These are phyloP conservation scores for Lagerstroemia fauriei DNA, from an alignment of 441 rosid genomes.

Conservation along the genomic window DNA sequence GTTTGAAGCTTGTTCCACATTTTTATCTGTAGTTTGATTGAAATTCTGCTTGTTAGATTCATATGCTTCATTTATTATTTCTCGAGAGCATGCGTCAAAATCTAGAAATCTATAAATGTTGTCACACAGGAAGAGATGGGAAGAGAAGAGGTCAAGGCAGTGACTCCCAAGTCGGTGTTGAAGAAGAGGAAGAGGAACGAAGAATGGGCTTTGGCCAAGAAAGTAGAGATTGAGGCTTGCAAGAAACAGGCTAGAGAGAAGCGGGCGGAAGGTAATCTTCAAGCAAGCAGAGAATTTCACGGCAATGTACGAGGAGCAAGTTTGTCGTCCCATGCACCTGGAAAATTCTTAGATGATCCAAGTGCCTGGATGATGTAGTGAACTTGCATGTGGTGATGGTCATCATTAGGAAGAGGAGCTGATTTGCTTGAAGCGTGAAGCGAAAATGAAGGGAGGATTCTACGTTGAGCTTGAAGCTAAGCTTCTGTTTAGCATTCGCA, in stretches of 20 bases:
- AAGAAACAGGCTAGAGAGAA: slow-evolving; percentile 55
- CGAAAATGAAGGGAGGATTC: slow-evolving; percentile 78
- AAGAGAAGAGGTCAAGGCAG: slow-evolving; percentile 47
- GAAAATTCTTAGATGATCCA: background rate
- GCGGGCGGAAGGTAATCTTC: slow-evolving; percentile 51
- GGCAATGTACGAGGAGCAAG: slow-evolving; percentile 53
- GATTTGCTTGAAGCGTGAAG: slow-evolving; percentile 69
- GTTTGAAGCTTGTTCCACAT: no score
- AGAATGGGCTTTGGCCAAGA: slow-evolving; percentile 64
- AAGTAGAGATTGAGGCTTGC: slow-evolving; percentile 39
- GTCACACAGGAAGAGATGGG: slow-evolving; percentile 43
- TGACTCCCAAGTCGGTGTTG: slow-evolving; percentile 66
- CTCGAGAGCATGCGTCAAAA: background rate
- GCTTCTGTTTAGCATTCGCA: slow-evolving; percentile 68
- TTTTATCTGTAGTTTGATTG: background rate
- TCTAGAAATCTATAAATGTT: background rate
- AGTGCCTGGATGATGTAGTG: background rate
- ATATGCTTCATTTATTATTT: background rate
- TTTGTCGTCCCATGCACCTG: background rate
- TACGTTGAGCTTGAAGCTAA: slow-evolving; percentile 86
- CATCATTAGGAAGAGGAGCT: slow-evolving; percentile 52
- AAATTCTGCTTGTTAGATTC: background rate
- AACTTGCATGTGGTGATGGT: background rate
- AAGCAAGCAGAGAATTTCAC: slow-evolving; percentile 56
- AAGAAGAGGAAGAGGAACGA: slow-evolving; percentile 70